A percentile compares a stretch with the other conserved stretches of the same genome.
These are phyloP conservation scores for Gilbertella persicaria DNA, from an alignment of 371 early-diverging fungal genomes.

Conservation along the genomic window DNA sequence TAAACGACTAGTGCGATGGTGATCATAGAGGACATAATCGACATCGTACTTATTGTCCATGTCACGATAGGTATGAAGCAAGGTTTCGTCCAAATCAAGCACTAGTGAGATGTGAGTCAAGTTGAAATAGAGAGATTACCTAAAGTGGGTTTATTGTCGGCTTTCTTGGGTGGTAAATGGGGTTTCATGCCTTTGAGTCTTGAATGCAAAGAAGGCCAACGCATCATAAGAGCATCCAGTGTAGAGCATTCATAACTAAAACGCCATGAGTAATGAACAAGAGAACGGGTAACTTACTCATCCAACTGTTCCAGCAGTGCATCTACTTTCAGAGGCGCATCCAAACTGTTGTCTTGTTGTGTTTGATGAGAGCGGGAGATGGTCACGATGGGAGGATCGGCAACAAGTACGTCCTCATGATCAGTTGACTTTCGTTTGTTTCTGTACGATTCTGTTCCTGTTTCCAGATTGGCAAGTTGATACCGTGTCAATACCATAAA, in stretches of 20 bases:
- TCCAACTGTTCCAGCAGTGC: background rate
- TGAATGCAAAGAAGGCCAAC: conserved; percentile 49
- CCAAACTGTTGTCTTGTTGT: background rate
- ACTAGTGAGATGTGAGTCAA: no score
- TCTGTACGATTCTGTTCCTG: no score
- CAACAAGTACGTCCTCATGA: no score
- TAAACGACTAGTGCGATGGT: conserved; percentile 32
- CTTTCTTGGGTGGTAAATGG: conserved; percentile 47
- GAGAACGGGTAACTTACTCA: no score
- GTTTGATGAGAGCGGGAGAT: no score
- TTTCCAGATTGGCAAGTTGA: no score
- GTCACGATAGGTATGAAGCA: conserved; percentile 42
- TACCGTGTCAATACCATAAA: no score
- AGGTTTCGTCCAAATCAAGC: conserved; percentile 48
- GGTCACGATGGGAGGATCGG: no score
- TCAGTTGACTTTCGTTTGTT: no score
- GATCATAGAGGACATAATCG: conserved; percentile 42
- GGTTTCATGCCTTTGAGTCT: conserved; percentile 46
- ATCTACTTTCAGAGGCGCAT: background rate
- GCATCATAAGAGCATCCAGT: conserved; percentile 43
- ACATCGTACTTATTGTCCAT: conserved; percentile 20
- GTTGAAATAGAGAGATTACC: conserved; percentile 26
- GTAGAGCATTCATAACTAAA: conserved; percentile 46
- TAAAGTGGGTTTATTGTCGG: conserved; percentile 38
- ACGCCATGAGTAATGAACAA: no score